These are phyloP conservation scores for Rehmannia glutinosa DNA, from an alignment of 257 asterid species.

Conservation along the genomic window DNA sequence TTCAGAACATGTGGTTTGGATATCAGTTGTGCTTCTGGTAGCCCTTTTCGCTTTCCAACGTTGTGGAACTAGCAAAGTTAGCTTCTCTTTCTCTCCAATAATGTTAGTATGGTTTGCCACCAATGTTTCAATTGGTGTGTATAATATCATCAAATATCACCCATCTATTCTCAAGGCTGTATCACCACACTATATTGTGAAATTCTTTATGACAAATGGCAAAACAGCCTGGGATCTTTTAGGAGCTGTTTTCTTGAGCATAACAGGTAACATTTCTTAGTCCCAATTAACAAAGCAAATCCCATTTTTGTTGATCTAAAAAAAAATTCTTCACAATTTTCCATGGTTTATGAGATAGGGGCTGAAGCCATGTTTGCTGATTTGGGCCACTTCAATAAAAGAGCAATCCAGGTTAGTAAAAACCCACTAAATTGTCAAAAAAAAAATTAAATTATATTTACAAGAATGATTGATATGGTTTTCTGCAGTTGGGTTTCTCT, in stretches of 20 bases:
- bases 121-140: conserved; percentile 53
- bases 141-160: conserved; percentile 41
- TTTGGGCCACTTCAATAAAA: conserved; percentile 72
- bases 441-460: too few relatives aligned
- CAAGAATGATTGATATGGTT: not conserved
- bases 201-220: conserved; percentile 36
- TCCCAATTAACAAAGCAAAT: not conserved
- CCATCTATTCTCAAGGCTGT: conserved; percentile 51
- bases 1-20: conserved; percentile 56
- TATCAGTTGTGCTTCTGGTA: conserved; percentile 48
- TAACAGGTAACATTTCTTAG: conserved; percentile 36
- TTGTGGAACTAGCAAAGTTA: conserved; percentile 62
- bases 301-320: not conserved
- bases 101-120: conserved; percentile 62
- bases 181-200: conserved; percentile 53
- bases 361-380: conserved; percentile 88
- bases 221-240: conserved; percentile 53
- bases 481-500: conserved; percentile 52
- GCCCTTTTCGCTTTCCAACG: conserved; percentile 55
- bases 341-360: conserved; percentile 23
- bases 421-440: not conserved
- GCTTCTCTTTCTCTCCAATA: conserved; percentile 59
- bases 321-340: not conserved
- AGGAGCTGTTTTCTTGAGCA: conserved; percentile 65
- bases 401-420: conserved; percentile 51